Conservation (phyloP, 1,139 yeast genomes). For the Suhomyces choctaworum region DNA sequence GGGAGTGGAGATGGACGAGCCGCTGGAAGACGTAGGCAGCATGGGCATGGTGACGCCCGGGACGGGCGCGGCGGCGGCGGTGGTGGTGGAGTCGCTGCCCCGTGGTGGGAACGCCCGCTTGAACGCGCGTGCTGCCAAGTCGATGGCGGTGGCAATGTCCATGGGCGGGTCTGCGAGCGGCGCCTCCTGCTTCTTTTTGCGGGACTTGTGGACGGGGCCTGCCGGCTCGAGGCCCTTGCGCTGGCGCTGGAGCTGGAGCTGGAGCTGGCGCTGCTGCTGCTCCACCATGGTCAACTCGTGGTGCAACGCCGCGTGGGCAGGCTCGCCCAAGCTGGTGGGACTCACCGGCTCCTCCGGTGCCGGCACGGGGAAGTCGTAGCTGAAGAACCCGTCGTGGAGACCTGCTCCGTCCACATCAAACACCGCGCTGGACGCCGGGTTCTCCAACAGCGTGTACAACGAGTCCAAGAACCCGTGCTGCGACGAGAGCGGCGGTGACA, state of each 20-base stretch:
- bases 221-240: background rate
- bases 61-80: background rate
- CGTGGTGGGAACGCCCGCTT: constrained; percentile 6
- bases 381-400: constrained; percentile 11
- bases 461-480: constrained; percentile 4
- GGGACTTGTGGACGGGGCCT: background rate
- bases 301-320: constrained; percentile 2
- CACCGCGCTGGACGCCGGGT: background rate
- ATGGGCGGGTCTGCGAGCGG: constrained; percentile 6
- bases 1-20: constrained; percentile 9
- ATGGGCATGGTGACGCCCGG: constrained; percentile 5
- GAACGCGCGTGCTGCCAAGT: constrained; percentile 16
- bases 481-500: constrained; percentile 9
- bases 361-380: constrained; percentile 6
- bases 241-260: constrained; percentile 7
- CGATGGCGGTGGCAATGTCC: constrained; percentile 17
- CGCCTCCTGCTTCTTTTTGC: constrained; percentile 4
- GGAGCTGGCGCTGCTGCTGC: constrained; percentile 8
- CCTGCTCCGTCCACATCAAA: background rate
- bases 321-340: background rate
- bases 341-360: constrained; percentile 1
- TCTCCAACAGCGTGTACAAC: constrained; percentile 1
- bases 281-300: constrained; percentile 6
- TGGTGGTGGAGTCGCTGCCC: constrained; percentile 1
- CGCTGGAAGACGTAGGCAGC: constrained; percentile 7